Evolutionary conservation across 2,329 filamentous ascomycete species (phyloP).

Genomic region (Tolypocladium nubicola): DNA sequence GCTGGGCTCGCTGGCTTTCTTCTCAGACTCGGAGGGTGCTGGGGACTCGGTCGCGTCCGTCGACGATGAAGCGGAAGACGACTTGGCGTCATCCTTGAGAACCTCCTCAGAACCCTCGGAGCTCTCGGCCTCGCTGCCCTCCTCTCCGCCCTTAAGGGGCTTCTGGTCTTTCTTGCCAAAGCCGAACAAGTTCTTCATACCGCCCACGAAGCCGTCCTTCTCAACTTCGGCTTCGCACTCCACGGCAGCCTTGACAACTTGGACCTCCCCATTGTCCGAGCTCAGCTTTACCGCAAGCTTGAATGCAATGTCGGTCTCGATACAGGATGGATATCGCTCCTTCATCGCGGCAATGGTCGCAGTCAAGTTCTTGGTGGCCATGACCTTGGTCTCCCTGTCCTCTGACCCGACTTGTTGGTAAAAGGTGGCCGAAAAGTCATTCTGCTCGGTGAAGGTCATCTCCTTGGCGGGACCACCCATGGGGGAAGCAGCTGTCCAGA

Average conservation of each 20-base stretch:
- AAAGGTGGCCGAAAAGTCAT: conserved; percentile 73
- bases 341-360: conserved; percentile 68
- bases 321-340: conserved; percentile 63
- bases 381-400: conserved; percentile 51
- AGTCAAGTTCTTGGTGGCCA: conserved; percentile 79
- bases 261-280: conserved; percentile 66
- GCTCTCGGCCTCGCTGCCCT: conserved; percentile 27
- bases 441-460: conserved; percentile 68
- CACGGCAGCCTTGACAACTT: conserved; percentile 63
- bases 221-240: conserved; percentile 76
- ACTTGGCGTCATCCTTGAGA: conserved; percentile 29
- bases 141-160: conserved; percentile 54
- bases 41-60: conserved; percentile 11
- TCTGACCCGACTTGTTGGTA: conserved; percentile 56
- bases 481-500: conserved; percentile 71
- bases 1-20: conserved; percentile 27
- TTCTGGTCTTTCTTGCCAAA: conserved; percentile 87
- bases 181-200: conserved; percentile 91
- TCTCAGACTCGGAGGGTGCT: conserved; percentile 18
- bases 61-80: conserved; percentile 8
- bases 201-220: conserved; percentile 79
- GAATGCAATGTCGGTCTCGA: conserved; percentile 65
- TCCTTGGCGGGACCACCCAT: conserved; percentile 72
- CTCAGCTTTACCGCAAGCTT: conserved; percentile 68
- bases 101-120: conserved; percentile 24